Conservation (phyloP, 1,284 basidiomycete genomes). For the Ceraceosorus bombacis region DNA sequence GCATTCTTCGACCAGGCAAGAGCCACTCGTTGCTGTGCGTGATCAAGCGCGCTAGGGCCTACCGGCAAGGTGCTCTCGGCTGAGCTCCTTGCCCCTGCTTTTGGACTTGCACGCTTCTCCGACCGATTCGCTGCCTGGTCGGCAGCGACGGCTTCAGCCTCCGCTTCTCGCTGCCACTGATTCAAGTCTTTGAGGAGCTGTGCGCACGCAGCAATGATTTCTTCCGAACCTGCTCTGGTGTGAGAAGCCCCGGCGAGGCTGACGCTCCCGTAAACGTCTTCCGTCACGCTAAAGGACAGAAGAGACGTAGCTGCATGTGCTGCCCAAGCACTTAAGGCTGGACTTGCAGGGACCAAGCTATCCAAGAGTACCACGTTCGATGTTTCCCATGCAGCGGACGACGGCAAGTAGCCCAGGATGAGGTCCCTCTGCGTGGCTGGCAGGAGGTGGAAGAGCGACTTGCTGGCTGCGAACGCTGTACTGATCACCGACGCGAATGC, state of each 20-base stretch:
- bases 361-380: background rate
- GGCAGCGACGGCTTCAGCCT: background rate
- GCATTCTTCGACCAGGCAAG: too few species aligned
- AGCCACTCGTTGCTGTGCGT: too few species aligned
- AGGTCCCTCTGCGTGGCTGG: too few species aligned
- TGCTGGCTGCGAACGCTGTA: too few species aligned
- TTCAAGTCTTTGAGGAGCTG: background rate
- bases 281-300: constrained; percentile 4
- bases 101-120: too few species aligned
- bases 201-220: constrained; percentile 4
- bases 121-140: background rate
- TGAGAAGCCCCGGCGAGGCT: background rate
- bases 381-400: too few species aligned
- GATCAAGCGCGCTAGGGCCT: too few species aligned
- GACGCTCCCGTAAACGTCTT: constrained; percentile 10
- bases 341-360: background rate
- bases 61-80: too few species aligned
- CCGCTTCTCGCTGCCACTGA: background rate
- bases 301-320: background rate
- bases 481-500: too few species aligned
- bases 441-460: too few species aligned
- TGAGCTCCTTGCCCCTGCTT: too few species aligned
- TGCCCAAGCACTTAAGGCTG: background rate
- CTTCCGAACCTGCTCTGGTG: background rate
- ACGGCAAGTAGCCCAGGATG: too few species aligned